Evolutionary conservation across 2,329 filamentous ascomycete genomes (phyloP).

Genomic region (Zalaria obscura): DNA sequence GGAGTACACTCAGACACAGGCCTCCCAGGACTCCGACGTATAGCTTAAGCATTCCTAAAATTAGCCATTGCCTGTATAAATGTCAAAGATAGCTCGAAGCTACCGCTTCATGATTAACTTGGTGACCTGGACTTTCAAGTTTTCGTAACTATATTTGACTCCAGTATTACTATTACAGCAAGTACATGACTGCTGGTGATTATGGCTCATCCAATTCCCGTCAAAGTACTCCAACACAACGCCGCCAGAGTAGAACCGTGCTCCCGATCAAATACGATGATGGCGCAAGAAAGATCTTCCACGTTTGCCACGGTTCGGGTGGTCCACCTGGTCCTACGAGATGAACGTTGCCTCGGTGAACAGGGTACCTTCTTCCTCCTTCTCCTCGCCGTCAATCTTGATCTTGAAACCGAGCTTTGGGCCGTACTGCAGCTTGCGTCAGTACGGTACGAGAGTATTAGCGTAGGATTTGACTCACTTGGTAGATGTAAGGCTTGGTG

Average conservation of each 20-base stretch:
- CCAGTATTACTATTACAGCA: not conserved
- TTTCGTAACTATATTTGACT: not conserved
- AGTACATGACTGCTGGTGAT: not conserved
- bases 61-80: too few species aligned
- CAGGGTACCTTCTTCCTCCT: slow-evolving; percentile 60
- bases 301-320: not conserved
- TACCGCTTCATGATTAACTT: too few species aligned
- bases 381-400: slow-evolving; percentile 68
- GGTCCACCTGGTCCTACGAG: slow-evolving; percentile 32
- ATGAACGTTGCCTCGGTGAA: slow-evolving; percentile 97
- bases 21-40: too few species aligned
- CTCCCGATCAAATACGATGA: not conserved
- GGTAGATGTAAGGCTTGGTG: slow-evolving; percentile 96
- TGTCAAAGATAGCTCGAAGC: too few species aligned
- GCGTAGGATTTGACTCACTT: slow-evolving; percentile 40
- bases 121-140: too few species aligned
- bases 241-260: not conserved
- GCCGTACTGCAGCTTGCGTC: slow-evolving; percentile 43
- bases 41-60: too few species aligned
- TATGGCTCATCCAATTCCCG: not conserved
- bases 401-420: slow-evolving; percentile 66
- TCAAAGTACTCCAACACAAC: not conserved
- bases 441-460: not conserved
- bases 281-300: not conserved
- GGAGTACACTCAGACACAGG: too few species aligned